Conservation (phyloP, 805 yeast species). For the Wickerhamomyces kurtzmanii region DNA sequence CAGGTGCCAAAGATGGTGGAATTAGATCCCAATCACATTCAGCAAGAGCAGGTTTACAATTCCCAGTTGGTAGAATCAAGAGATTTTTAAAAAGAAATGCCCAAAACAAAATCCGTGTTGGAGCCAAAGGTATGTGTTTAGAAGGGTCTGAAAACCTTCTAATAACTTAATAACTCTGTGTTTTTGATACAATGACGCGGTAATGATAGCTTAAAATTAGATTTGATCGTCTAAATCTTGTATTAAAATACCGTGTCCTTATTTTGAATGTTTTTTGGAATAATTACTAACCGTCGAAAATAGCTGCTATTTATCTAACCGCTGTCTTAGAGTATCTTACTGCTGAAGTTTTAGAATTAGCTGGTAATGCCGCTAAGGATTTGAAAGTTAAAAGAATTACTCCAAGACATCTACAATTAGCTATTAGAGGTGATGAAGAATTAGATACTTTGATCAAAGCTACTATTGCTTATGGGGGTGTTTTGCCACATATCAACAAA, state of each 20-base stretch:
- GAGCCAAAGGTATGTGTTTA: constrained; percentile 40
- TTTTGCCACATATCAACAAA: constrained; percentile 49
- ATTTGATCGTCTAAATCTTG: too few species aligned
- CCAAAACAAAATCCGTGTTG: constrained; percentile 76
- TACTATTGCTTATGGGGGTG: constrained; percentile 98
- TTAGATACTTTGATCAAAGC: constrained; percentile 89
- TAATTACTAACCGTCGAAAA: constrained; percentile 4
- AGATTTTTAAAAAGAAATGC: constrained; percentile 89
- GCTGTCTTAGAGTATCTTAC: constrained; percentile 94
- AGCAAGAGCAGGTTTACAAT: constrained; percentile 89
- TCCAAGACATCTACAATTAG: constrained; percentile 94
- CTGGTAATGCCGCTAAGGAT: constrained; percentile 98
- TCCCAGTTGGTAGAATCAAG: constrained; percentile 99
- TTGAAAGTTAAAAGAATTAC: constrained; percentile 93
- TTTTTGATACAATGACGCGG: too few species aligned
- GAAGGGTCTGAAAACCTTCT: not conserved
- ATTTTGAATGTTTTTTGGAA: too few species aligned
- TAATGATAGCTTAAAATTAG: too few species aligned
- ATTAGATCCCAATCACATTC: constrained; percentile 74
- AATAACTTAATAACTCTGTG: not conserved
- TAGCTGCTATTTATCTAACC: constrained; percentile 87
- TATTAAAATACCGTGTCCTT: too few species aligned
- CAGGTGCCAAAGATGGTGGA: constrained; percentile 67
- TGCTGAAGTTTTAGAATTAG: constrained; percentile 94
- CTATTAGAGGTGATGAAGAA: constrained; percentile 97